Conservation (phyloP, 1,139 yeast genomes). For the Debaryomycetaceae sp. region DNA sequence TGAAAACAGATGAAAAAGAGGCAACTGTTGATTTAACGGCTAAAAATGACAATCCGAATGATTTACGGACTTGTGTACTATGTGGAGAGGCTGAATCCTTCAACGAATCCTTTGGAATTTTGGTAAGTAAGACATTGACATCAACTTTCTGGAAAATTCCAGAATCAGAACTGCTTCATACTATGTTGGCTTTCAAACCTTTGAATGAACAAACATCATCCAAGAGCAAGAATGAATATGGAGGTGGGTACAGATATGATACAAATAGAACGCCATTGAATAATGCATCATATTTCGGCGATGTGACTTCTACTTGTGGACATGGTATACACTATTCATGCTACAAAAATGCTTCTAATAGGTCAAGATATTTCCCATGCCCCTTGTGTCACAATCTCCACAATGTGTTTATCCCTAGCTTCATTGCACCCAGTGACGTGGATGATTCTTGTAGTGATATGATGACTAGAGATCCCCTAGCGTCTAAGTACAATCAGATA, state of each 20-base stretch:
- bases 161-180: slow-evolving; percentile 7
- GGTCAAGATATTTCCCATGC: slow-evolving; percentile 40
- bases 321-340: slow-evolving; percentile 67
- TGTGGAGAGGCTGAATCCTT: slow-evolving; percentile 59
- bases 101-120: slow-evolving; percentile 51
- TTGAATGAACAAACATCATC: slow-evolving; percentile 19
- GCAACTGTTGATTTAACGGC: slow-evolving; percentile 9
- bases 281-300: slow-evolving; percentile 13
- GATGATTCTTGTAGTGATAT: slow-evolving; percentile 10
- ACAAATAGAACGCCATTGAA: slow-evolving; percentile 7
- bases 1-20: slow-evolving; percentile 13
- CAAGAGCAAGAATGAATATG: slow-evolving; percentile 15
- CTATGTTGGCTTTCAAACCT: slow-evolving; percentile 21
- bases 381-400: slow-evolving; percentile 62
- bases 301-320: slow-evolving; percentile 59
- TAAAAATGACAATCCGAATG: slow-evolving; percentile 5
- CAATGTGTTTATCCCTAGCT: slow-evolving; percentile 45
- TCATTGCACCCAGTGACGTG: slow-evolving; percentile 18
- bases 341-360: slow-evolving; percentile 32
- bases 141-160: slow-evolving; percentile 52
- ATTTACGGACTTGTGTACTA: slow-evolving; percentile 51
- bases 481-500: slow-evolving; percentile 19
- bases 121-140: slow-evolving; percentile 36
- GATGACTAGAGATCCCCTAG: slow-evolving; percentile 9
- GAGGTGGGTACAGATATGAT: slow-evolving; percentile 22